phyloP scores from a whole-genome alignment of 768 basidiomycete species.

The Suillus sp. region DNA sequence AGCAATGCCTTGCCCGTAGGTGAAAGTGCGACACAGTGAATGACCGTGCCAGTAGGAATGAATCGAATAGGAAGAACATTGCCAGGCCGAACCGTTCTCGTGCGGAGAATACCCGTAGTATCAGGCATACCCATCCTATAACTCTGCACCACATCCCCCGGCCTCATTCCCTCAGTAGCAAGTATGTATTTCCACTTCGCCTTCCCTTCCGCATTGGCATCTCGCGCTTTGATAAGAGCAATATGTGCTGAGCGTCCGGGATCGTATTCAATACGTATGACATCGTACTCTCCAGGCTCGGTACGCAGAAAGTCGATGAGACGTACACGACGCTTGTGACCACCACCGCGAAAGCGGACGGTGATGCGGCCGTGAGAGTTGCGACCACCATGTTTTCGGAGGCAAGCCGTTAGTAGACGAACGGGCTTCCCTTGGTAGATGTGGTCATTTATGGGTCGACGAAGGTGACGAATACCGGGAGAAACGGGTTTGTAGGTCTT shows the following conservation, averaged over 20 bases:
- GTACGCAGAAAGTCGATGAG: constrained; percentile 81
- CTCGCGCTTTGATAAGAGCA: constrained; percentile 75
- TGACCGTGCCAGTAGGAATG: constrained; percentile 88
- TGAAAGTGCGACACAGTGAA: constrained; percentile 82
- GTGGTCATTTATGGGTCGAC: constrained; percentile 79
- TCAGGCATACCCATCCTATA: constrained; percentile 83
- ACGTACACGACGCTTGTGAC: constrained; percentile 85
- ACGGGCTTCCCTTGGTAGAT: constrained; percentile 86
- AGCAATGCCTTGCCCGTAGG: constrained; percentile 79
- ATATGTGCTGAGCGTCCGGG: constrained; percentile 94
- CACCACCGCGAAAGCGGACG: constrained; percentile 87
- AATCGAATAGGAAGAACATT: constrained; percentile 91
- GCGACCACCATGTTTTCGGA: constrained; percentile 85
- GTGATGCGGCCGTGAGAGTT: constrained; percentile 84
- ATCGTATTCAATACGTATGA: constrained; percentile 95
- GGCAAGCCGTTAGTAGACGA: constrained; percentile 76
- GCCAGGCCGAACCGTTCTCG: constrained; percentile 82
- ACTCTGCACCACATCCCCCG: constrained; percentile 86
- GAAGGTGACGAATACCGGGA: constrained; percentile 84
- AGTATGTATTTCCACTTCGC: constrained; percentile 88
- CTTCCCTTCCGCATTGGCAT: constrained; percentile 50
- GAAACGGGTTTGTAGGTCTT: constrained; percentile 91
- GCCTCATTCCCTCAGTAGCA: constrained; percentile 85
- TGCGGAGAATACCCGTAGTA: constrained; percentile 80
- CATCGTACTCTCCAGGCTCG: constrained; percentile 82